Evolutionary conservation across 441 rosid genomes (phyloP).

Genomic region (Adansonia grandidieri): DNA sequence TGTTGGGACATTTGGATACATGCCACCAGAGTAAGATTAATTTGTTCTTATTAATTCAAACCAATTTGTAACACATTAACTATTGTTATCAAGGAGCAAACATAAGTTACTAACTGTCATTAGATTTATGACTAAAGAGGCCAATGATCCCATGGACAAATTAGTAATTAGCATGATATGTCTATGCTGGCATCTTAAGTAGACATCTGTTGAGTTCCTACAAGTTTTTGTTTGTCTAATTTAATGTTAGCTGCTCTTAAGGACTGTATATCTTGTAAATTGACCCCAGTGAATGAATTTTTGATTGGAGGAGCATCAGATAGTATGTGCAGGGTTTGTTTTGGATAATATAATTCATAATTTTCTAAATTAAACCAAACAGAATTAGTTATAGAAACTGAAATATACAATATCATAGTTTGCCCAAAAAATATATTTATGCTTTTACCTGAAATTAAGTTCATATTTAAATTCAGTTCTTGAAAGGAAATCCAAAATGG

Average conservation of each 20-base stretch:
- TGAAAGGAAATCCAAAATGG: neutral
- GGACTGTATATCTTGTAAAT: neutral
- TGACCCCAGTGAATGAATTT: slow-evolving; percentile 1
- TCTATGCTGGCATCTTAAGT: neutral
- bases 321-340: neutral
- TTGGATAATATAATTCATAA: neutral
- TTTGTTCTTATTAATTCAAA: neutral
- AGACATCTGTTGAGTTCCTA: neutral
- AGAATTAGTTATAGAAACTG: neutral
- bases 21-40: slow-evolving; percentile 90
- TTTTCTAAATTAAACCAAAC: neutral
- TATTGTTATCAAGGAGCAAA: neutral
- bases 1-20: slow-evolving; percentile 97
- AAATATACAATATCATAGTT: neutral
- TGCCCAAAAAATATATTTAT: neutral
- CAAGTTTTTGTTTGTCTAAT: neutral
- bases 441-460: neutral
- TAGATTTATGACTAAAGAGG: neutral
- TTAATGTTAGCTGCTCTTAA: slow-evolving; percentile 2
- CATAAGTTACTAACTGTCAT: neutral
- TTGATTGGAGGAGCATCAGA: neutral
- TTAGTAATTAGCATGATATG: neutral
- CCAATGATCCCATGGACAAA: neutral
- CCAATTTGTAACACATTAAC: neutral
- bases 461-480: neutral